Percentiles rank a stretch among this genome's conserved stretches.
Conservation (phyloP, 495 filamentous ascomycete species). For the Entonaema liquescens region DNA sequence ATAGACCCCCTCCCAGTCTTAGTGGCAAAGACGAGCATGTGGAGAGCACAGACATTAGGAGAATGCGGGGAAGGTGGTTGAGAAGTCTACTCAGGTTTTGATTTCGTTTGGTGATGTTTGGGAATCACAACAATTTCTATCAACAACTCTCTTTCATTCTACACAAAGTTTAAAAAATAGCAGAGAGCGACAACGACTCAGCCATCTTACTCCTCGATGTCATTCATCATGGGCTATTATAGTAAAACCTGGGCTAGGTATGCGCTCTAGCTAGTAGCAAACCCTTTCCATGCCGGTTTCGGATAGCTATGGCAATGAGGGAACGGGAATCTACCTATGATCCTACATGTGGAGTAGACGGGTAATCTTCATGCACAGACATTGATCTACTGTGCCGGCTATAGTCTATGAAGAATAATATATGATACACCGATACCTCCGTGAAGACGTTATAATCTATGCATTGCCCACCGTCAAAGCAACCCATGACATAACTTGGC, state of each 20-base stretch:
- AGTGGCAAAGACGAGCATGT: not conserved
- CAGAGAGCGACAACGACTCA: not conserved
- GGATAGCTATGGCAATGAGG: not conserved
- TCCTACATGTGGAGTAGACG: not conserved
- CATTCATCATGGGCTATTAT: not conserved
- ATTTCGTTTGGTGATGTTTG: not conserved
- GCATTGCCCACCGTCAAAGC: not conserved
- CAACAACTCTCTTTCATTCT: not conserved
- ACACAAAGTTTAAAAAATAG: not conserved
- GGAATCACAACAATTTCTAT: not conserved
- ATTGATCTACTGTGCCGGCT: constrained; percentile 11
- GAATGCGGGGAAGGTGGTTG: not conserved
- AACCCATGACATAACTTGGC: not conserved
- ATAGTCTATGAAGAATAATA: constrained; percentile 2
- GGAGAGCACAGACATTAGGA: not conserved
- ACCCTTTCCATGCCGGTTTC: not conserved
- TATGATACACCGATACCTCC: not conserved
- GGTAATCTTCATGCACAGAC: constrained; percentile 24
- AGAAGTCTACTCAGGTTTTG: not conserved
- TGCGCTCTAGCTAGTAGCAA: not conserved
- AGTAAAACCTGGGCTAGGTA: not conserved
- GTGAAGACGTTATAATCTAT: not conserved
- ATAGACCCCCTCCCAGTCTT: not conserved
- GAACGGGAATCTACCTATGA: not conserved
- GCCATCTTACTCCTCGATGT: not conserved